These are phyloP conservation scores for Fagopyrum esculentum DNA, from an alignment of 148 eudicot species.

Conservation along the genomic window DNA sequence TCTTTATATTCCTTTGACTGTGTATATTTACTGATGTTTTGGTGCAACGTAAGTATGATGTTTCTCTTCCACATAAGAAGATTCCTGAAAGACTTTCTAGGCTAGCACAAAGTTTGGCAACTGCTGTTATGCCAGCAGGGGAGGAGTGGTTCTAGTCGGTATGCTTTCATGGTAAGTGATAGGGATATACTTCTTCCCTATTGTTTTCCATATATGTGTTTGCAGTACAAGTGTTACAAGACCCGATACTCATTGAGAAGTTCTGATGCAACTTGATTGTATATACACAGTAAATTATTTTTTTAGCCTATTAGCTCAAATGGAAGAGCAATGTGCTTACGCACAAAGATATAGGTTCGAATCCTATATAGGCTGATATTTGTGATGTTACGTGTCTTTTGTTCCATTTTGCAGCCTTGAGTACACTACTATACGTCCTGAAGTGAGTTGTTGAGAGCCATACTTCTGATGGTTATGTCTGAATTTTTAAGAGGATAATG, in stretches of 20 bases:
- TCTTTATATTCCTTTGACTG: not conserved
- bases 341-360: too few relatives aligned
- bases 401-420: too few relatives aligned
- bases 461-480: too few relatives aligned
- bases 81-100: slow-evolving; percentile 69
- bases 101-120: slow-evolving; percentile 59
- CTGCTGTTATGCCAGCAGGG: slow-evolving; percentile 72
- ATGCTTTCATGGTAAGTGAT: slow-evolving; percentile 82
- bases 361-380: too few relatives aligned
- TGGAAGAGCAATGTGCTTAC: too few relatives aligned
- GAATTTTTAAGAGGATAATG: not conserved
- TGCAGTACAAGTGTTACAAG: not conserved
- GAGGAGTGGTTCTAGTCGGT: slow-evolving; percentile 82
- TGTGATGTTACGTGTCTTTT: too few relatives aligned
- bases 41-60: slow-evolving; percentile 69
- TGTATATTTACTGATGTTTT: not conserved
- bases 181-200: not conserved
- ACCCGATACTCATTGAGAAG: too few relatives aligned
- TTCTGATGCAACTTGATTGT: too few relatives aligned
- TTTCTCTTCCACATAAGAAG: slow-evolving; percentile 67
- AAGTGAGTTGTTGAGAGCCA: too few relatives aligned
- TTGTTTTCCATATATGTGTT: not conserved
- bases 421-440: too few relatives aligned
- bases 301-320: too few relatives aligned
- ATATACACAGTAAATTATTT: too few relatives aligned